Conservation (phyloP, 331 rosid genomes). For the Dryas integrifolia region DNA sequence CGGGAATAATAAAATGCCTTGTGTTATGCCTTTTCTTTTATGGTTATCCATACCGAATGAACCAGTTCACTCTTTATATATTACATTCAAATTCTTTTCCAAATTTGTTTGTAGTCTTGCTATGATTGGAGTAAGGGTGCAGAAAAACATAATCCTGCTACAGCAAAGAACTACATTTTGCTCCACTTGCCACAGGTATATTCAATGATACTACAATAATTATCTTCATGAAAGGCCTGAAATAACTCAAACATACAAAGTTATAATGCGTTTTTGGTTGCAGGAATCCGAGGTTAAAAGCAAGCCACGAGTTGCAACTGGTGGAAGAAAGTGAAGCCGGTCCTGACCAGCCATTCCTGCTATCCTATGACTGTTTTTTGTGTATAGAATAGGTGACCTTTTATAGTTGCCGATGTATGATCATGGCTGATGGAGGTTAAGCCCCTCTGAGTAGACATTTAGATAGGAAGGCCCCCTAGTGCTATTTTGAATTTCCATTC, state of each 20-base stretch:
- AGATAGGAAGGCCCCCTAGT: neutral
- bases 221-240: neutral
- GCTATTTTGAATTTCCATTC: too few species aligned
- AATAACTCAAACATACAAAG: neutral
- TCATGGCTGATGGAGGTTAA: neutral
- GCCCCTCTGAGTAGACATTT: neutral
- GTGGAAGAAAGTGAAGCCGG: constrained; percentile 61
- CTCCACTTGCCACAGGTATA: constrained; percentile 24
- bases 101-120: constrained; percentile 43
- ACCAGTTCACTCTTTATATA: neutral
- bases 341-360: neutral
- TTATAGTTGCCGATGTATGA: neutral
- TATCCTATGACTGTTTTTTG: neutral
- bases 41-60: too few species aligned
- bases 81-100: neutral
- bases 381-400: neutral
- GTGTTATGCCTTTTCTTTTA: too few species aligned
- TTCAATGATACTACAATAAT: neutral
- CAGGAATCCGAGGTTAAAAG: constrained; percentile 88
- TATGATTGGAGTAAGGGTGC: constrained; percentile 82
- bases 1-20: too few species aligned
- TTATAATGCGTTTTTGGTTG: constrained; percentile 7
- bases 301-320: constrained; percentile 56
- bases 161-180: constrained; percentile 42
- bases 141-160: constrained; percentile 67